Conservation (phyloP, 495 filamentous ascomycete genomes). For the Xylaria venustula region DNA sequence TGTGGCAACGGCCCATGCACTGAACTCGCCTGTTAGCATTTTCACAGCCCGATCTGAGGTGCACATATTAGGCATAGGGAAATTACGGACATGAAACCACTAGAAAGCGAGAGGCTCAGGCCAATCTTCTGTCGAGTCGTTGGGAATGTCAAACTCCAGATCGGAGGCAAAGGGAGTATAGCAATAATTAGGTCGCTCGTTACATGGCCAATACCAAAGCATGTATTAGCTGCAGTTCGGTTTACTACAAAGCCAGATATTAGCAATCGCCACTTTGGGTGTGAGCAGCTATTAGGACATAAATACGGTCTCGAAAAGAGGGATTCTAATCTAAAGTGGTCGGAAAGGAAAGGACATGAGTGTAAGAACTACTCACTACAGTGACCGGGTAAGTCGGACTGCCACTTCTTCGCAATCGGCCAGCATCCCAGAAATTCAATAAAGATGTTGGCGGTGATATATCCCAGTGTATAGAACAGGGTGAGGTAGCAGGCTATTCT, state of each 20-base stretch:
- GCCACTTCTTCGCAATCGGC: constrained; percentile 39
- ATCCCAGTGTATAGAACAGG: constrained; percentile 42
- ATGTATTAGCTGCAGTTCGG: constrained; percentile 27
- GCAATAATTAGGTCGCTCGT: constrained; percentile 33
- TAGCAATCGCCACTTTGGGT: no score
- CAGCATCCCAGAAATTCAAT: constrained; percentile 40
- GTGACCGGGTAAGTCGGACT: constrained; percentile 29
- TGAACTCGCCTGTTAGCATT: constrained; percentile 13
- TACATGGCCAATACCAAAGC: constrained; percentile 26
- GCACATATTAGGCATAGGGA: background rate
- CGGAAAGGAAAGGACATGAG: no score
- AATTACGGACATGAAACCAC: constrained; percentile 27
- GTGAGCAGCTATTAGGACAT: no score
- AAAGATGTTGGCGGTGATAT: constrained; percentile 40
- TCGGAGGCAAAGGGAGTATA: constrained; percentile 26
- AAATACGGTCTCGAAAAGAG: no score
- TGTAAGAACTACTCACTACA: no score
- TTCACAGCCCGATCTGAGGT: background rate
- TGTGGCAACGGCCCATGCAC: constrained; percentile 37
- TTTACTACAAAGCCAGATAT: no score
- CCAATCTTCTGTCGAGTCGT: constrained; percentile 29
- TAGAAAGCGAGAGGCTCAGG: constrained; percentile 26
- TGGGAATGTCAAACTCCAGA: constrained; percentile 28
- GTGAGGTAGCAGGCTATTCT: constrained; percentile 36
- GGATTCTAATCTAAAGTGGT: no score